Evolutionary conservation across 176 grass and related monocot species (phyloP), one percentile per base, ranked within the genome.

Genomic region (Aegilops speltoides): DNA sequence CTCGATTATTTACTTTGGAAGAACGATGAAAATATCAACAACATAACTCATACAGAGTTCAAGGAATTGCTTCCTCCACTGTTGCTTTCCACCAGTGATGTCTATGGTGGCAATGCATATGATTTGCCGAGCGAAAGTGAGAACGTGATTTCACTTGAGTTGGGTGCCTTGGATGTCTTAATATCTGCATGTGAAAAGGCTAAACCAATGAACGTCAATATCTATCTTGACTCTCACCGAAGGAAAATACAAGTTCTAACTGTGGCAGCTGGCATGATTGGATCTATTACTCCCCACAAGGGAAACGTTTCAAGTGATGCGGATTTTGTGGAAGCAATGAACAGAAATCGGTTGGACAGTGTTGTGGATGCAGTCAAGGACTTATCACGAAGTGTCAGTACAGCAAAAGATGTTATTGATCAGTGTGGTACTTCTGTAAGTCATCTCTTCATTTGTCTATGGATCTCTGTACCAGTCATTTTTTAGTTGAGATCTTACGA

Each of bases 171-270:
- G 86, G 88, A 98, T 92, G 86, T 94, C 71, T 91, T 98, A 82
- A 90, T 98, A 85, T 94, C 90, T 79, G 91, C 93, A 83, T 98
- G 93, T 84, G 93, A 95, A 89, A 98, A 92, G 63, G 88, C 84
- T 80, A 92, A 95, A 85, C 82, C 88, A 80, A 89, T 95, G 87
- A 91, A 95, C 56, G 89, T 95, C 78, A 64, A 88, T 83, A 68
- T 95, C 59, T 98, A 98, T 91, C 87, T 98, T 80, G 90, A 98
- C 76, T 98, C 93, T 76, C 88, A 87, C 60, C 79, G 90, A 78
- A 90, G 96, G 61, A 98, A 94, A 77, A 85, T 98, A 82, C 96
- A 98, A 87, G 73, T 95, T 77, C 84, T 94, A 59, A 89, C 86
- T 81, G 84, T 91, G 82, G 89, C 86, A 89, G 91, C 96, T 86